Percentiles rank a stretch among this genome's conserved stretches.
These are phyloP conservation scores for Lentinula sp. DNA, from an alignment of 768 basidiomycete species.

Conservation along the genomic window DNA sequence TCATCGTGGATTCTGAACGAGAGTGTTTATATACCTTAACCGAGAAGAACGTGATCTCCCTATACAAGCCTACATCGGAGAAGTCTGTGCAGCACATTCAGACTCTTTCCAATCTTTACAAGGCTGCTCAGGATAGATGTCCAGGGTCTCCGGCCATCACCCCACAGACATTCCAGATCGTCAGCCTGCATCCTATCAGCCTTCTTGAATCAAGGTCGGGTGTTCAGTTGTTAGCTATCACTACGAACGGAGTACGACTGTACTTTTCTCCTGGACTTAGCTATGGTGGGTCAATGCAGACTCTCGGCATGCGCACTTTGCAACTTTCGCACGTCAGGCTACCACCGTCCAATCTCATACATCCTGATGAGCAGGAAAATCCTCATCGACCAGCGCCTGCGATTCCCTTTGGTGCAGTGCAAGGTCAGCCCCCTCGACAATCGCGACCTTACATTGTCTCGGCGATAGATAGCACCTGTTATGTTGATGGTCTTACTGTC, in stretches of 20 bases:
- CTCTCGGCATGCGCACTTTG: slow-evolving; percentile 35
- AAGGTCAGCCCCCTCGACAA: slow-evolving; percentile 35
- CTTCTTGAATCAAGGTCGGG: slow-evolving; percentile 61
- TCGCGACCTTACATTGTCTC: slow-evolving; percentile 56
- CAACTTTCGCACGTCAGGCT: slow-evolving; percentile 76
- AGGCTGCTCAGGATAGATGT: slow-evolving; percentile 74
- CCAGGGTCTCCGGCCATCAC: slow-evolving; percentile 71
- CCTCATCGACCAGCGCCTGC: slow-evolving; percentile 35
- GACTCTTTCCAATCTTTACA: slow-evolving; percentile 69
- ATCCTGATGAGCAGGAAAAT: slow-evolving; percentile 64
- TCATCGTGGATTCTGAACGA: slow-evolving; percentile 63
- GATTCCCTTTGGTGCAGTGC: slow-evolving; percentile 42
- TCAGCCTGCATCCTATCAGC: slow-evolving; percentile 64
- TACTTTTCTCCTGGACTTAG: slow-evolving; percentile 64
- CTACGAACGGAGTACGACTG: slow-evolving; percentile 75
- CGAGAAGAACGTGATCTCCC: slow-evolving; percentile 53
- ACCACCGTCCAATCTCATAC: slow-evolving; percentile 68
- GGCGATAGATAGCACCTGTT: slow-evolving; percentile 56
- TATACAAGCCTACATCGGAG: slow-evolving; percentile 60
- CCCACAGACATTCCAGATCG: slow-evolving; percentile 64
- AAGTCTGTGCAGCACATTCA: slow-evolving; percentile 69
- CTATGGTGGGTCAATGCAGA: slow-evolving; percentile 38
- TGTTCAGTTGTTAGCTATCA: slow-evolving; percentile 76
- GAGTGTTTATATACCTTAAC: slow-evolving; percentile 78
- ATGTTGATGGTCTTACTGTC: slow-evolving; percentile 60